These are phyloP conservation scores for Didymella glomerata DNA, from an alignment of 2,329 filamentous ascomycete genomes.

Conservation along the genomic window DNA sequence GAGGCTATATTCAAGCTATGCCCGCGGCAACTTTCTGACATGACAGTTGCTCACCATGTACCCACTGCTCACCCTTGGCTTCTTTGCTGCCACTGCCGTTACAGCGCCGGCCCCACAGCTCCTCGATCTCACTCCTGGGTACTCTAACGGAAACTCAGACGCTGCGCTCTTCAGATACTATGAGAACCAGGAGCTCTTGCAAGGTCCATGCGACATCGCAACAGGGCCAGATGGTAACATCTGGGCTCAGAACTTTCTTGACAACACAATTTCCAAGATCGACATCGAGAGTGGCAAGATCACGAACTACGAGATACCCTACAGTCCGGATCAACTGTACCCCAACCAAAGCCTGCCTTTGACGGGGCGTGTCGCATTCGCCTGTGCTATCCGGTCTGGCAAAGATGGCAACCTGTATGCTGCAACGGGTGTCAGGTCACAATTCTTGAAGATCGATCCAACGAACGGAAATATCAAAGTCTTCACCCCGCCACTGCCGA, in stretches of 20 bases:
- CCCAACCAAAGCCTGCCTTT: conserved; percentile 13
- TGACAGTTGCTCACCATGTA: background rate
- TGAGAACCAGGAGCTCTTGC: conserved; percentile 13
- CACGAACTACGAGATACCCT: conserved; percentile 20
- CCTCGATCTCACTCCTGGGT: conserved; percentile 13
- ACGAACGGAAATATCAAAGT: conserved; percentile 19
- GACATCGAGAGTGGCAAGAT: conserved; percentile 15
- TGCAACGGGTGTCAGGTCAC: conserved; percentile 20
- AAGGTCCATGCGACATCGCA: conserved; percentile 21
- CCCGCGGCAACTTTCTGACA: background rate
- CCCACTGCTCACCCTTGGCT: background rate
- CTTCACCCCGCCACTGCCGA: conserved; percentile 20
- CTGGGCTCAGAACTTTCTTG: conserved; percentile 22
- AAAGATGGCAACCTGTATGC: conserved; percentile 21
- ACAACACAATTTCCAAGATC: conserved; percentile 22
- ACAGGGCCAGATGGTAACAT: conserved; percentile 21
- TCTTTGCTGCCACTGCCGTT: background rate
- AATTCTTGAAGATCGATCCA: conserved; percentile 21
- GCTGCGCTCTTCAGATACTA: conserved; percentile 17
- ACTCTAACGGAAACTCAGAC: conserved; percentile 20
- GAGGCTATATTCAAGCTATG: background rate
- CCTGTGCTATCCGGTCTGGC: conserved; percentile 19
- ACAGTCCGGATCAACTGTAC: conserved; percentile 19
- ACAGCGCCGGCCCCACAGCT: conserved; percentile 18
- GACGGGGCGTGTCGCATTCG: conserved; percentile 18